Percentiles rank a stretch among this genome's conserved stretches.
Conservation (phyloP, 2,329 filamentous ascomycete genomes). For the Fusarium succisae region DNA sequence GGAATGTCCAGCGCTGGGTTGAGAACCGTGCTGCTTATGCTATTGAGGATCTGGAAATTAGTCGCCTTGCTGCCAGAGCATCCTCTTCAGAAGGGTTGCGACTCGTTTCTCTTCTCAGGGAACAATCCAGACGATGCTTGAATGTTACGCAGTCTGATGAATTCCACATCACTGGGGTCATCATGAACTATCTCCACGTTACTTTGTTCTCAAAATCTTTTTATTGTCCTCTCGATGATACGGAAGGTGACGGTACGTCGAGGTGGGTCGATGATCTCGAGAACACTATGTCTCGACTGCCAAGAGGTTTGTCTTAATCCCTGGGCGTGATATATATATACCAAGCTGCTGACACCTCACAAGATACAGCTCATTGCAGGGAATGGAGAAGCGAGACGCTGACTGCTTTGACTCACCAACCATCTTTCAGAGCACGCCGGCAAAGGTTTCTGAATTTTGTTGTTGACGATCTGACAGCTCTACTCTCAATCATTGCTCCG, state of each 20-base stretch:
- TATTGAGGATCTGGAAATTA: slow-evolving; percentile 46
- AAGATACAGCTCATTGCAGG: slow-evolving; percentile 48
- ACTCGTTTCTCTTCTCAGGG: slow-evolving; percentile 48
- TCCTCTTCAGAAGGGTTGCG: slow-evolving; percentile 42
- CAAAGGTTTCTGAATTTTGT: slow-evolving; percentile 43
- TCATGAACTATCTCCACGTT: slow-evolving; percentile 52
- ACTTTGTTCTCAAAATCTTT: slow-evolving; percentile 50
- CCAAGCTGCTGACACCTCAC: slow-evolving; percentile 10
- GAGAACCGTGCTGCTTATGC: slow-evolving; percentile 46
- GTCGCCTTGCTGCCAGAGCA: slow-evolving; percentile 39
- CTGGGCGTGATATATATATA: background rate
- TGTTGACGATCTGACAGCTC: slow-evolving; percentile 47
- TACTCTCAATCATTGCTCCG: slow-evolving; percentile 46
- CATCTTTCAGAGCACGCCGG: slow-evolving; percentile 45
- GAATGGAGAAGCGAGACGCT: slow-evolving; percentile 52
- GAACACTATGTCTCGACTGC: slow-evolving; percentile 46
- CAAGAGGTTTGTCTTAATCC: slow-evolving; percentile 42
- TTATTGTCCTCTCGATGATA: slow-evolving; percentile 50
- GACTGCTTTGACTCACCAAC: slow-evolving; percentile 46
- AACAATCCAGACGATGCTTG: slow-evolving; percentile 48
- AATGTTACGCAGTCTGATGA: slow-evolving; percentile 46
- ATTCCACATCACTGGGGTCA: slow-evolving; percentile 48
- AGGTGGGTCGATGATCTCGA: slow-evolving; percentile 49
- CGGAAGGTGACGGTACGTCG: slow-evolving; percentile 43
- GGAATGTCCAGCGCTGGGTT: slow-evolving; percentile 50